Percentiles rank a stretch among this genome's conserved stretches.
phyloP scores from a whole-genome alignment of 306 rosid genomes.

The Gillenia trifoliata region DNA sequence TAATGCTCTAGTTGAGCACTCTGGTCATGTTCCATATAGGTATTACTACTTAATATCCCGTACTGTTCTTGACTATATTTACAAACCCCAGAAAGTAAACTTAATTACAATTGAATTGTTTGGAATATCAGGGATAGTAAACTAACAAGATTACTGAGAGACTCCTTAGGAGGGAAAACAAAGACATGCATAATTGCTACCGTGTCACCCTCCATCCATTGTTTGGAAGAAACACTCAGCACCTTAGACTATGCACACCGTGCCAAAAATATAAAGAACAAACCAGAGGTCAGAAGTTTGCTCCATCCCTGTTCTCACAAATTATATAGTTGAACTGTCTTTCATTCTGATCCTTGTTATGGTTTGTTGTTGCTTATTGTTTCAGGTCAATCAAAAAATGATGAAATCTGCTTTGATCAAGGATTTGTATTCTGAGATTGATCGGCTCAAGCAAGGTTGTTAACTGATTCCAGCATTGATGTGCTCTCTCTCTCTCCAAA shows the following conservation, averaged over 20 bases:
- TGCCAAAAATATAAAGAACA: slow-evolving; percentile 98
- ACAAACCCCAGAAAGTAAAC: background rate
- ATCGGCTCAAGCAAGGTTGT: slow-evolving; percentile 94
- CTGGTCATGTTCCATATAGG: slow-evolving; percentile 99
- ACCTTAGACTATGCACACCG: slow-evolving; percentile 98
- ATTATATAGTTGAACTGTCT: background rate
- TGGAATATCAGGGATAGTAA: slow-evolving; percentile 85
- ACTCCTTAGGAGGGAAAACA: slow-evolving; percentile 98
- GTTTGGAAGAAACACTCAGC: slow-evolving; percentile 98
- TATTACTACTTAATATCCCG: slow-evolving; percentile 21
- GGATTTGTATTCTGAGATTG: slow-evolving; percentile 94
- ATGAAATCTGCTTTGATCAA: slow-evolving; percentile 98
- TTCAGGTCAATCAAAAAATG: slow-evolving; percentile 97
- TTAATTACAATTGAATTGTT: slow-evolving; percentile 20
- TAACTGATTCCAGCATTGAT: slow-evolving; percentile 8
- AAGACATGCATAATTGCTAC: slow-evolving; percentile 99
- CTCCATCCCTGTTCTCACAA: slow-evolving; percentile 9
- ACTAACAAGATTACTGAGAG: slow-evolving; percentile 87
- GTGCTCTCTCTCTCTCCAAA: background rate
- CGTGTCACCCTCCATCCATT: slow-evolving; percentile 93
- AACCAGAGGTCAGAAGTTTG: slow-evolving; percentile 81
- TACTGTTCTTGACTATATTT: background rate
- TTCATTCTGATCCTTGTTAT: slow-evolving; percentile 18
- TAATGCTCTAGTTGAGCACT: slow-evolving; percentile 97
- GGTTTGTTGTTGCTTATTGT: slow-evolving; percentile 20